These are phyloP conservation scores for Populus hybrid DNA, from an alignment of 441 rosid genomes.

Conservation along the genomic window DNA sequence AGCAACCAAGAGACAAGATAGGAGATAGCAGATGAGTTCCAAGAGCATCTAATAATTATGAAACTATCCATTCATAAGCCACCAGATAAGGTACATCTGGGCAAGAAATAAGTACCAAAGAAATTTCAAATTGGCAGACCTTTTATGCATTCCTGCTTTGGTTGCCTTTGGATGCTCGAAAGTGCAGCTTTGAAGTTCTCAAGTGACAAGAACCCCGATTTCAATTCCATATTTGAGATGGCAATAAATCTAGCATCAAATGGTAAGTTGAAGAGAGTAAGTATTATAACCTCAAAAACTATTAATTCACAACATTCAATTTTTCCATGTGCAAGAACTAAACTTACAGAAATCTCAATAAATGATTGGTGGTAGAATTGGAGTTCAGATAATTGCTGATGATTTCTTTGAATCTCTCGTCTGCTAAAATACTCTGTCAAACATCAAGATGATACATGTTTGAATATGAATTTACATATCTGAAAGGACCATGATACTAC, in stretches of 20 bases:
- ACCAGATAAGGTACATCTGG: not conserved
- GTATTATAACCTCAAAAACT: constrained; percentile 9
- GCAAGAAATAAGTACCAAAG: not conserved
- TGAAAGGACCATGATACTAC: not conserved
- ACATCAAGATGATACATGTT: constrained; percentile 12
- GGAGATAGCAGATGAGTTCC: not conserved
- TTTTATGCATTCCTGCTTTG: constrained; percentile 75
- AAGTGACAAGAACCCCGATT: constrained; percentile 65
- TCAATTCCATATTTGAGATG: constrained; percentile 64
- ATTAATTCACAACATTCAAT: constrained; percentile 14
- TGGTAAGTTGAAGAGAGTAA: constrained; percentile 8
- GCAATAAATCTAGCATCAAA: constrained; percentile 63
- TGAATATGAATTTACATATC: not conserved
- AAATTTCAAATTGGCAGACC: constrained; percentile 37
- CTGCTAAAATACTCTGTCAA: constrained; percentile 59
- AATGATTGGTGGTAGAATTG: constrained; percentile 52
- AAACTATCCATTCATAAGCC: not conserved
- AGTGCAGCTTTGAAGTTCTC: constrained; percentile 82
- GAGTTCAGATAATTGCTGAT: constrained; percentile 41
- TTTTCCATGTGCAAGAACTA: constrained; percentile 11
- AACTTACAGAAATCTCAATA: constrained; percentile 79
- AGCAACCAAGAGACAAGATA: not conserved
- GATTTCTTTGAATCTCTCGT: constrained; percentile 65
- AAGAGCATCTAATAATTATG: not conserved
- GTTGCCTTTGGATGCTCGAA: constrained; percentile 64